Evolutionary conservation across 805 yeast species (phyloP), one percentile per base, ranked within the genome.

Genomic region (Cyberlindnera veronae): DNA sequence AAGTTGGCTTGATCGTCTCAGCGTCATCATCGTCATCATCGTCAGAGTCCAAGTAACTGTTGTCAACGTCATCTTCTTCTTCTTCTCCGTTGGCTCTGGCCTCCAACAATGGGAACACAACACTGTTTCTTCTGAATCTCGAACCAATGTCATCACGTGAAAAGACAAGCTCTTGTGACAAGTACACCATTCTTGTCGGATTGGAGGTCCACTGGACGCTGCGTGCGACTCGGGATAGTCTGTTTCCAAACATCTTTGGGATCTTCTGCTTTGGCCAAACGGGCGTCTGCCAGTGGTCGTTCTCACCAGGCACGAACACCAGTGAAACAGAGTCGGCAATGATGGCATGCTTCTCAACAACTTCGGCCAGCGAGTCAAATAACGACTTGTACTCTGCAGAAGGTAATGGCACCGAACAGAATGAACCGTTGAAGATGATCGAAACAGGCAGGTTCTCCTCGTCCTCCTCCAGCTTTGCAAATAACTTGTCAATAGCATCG

Each of bases 221-320:
- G 35, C 72, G 71, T 11, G 72, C 74, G 3, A 79, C 64, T 44
- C 88, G 69, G 24, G 73, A 76, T 27, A 91, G 62, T 44, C 93
- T 69, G 42, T 72, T 77, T 4, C 85, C 78, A 57, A 91, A 90
- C 3, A 83, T 63, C 19, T 69, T 66, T 0, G 98, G 95, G 3
- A 93, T 72, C 1, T 79, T 70, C 15, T 69, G 66, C 53, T 82
- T 84, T 0, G 99, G 99, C 80, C 87, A 80, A 1, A 76, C 62
- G 36, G 81, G 69, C 1, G 93, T 76, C 26, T 81, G 80, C 97
- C 98, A 93, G 0, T 96, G 96, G 62, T 93, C 99, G 50, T 87
- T 84, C 30, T 78, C 77, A 1, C 99, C 98, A 0, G 98, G 97
- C 1, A 91, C 67, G 43, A 93, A 76, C 1, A 88, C 64, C 21